Evolutionary conservation across 805 yeast species (phyloP).

Genomic region (Pichia deserticola): DNA sequence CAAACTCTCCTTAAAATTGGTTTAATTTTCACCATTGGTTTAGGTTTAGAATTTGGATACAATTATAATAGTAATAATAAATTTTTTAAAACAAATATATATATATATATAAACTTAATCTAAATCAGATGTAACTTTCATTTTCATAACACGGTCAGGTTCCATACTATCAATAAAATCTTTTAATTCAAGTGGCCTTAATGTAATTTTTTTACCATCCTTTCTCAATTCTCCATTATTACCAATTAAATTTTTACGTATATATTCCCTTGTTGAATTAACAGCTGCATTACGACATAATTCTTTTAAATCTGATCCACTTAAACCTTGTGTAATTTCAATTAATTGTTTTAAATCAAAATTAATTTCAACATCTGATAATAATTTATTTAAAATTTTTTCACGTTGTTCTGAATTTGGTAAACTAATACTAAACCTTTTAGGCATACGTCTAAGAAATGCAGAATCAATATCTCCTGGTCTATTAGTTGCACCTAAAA

Average conservation of each 20-base stretch:
- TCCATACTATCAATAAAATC: slow-evolving; percentile 48
- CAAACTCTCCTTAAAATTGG: slow-evolving; percentile 1
- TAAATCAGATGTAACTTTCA: slow-evolving; percentile 8
- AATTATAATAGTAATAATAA: not conserved
- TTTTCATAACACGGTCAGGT: slow-evolving; percentile 13
- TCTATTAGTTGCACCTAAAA: slow-evolving; percentile 92
- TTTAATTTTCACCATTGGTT: slow-evolving; percentile 2
- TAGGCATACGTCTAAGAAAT: slow-evolving; percentile 87
- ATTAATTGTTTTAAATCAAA: slow-evolving; percentile 61
- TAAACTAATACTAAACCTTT: slow-evolving; percentile 68
- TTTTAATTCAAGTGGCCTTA: slow-evolving; percentile 55
- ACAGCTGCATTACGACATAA: slow-evolving; percentile 90
- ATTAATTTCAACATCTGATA: slow-evolving; percentile 60
- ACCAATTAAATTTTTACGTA: slow-evolving; percentile 42
- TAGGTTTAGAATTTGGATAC: slow-evolving; percentile 8
- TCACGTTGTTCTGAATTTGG: slow-evolving; percentile 65
- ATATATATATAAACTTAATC: slow-evolving; percentile 2
- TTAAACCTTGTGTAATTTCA: slow-evolving; percentile 57
- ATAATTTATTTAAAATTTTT: slow-evolving; percentile 61
- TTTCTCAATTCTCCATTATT: slow-evolving; percentile 30
- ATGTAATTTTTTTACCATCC: slow-evolving; percentile 30
- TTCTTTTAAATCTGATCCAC: slow-evolving; percentile 91
- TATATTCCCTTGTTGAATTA: slow-evolving; percentile 80
- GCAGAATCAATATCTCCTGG: slow-evolving; percentile 90
- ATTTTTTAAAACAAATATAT: not conserved